These are phyloP conservation scores for sorghum (Sorghum bicolor) DNA, from an alignment of 176 grass and related monocot species.

Conservation along the genomic window Sorghum_bicolor_NCBIv3 NC_012873.2:61780501-61781000, in stretches of 20 bases:
- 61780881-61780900: neutral
- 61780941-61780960: neutral
- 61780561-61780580: neutral
- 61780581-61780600: neutral
- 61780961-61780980: constrained; percentile 11
- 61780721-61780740: no score
- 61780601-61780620: neutral
- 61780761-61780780: no score
- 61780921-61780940: neutral
- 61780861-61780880: neutral
- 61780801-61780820: no score
- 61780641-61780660: neutral
- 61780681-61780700: neutral
- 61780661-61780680: neutral
- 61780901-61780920: neutral
- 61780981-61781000: constrained; percentile 2
- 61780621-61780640: neutral
- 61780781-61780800: no score
- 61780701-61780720: neutral
- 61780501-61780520: neutral
- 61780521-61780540: neutral
- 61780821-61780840: neutral
- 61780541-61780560: neutral
- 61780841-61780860: neutral
- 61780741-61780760: no score